Conservation (phyloP, 371 early-diverging fungal genomes). For the Catenaria anguillulae region DNA sequence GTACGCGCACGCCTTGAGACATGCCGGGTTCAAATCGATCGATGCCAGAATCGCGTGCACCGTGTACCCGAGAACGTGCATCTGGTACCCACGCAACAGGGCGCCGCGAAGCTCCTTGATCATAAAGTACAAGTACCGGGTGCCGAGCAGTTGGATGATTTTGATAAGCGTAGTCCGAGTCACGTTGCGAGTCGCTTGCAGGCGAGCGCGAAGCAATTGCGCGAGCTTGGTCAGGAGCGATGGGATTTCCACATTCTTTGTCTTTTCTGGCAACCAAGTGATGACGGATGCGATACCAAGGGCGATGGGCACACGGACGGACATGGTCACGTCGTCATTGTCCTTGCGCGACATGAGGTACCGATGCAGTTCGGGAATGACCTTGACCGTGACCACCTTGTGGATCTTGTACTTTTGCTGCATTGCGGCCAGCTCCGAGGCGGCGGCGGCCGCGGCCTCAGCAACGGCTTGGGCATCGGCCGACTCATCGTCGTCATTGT, state of each 20-base stretch:
- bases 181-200: constrained; percentile 68
- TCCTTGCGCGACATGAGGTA: constrained; percentile 30
- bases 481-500: constrained; percentile 14
- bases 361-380: constrained; percentile 64
- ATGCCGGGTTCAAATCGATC: constrained; percentile 37
- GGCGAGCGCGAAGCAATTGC: constrained; percentile 64
- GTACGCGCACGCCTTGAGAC: constrained; percentile 60
- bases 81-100: constrained; percentile 69
- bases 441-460: constrained; percentile 11
- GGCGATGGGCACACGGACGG: constrained; percentile 74
- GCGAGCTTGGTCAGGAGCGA: constrained; percentile 68
- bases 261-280: constrained; percentile 52
- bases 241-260: constrained; percentile 63
- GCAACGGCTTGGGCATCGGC: constrained; percentile 17
- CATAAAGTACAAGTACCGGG: constrained; percentile 66
- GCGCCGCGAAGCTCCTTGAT: constrained; percentile 66
- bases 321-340: constrained; percentile 49
- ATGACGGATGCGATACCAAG: constrained; percentile 69
- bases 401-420: constrained; percentile 29
- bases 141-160: constrained; percentile 67
- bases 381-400: constrained; percentile 41
- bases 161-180: constrained; percentile 73
- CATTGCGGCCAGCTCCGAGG: constrained; percentile 15
- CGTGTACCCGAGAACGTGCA: constrained; percentile 85
- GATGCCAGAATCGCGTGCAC: constrained; percentile 52